Evolutionary conservation across 1,284 basidiomycete genomes (phyloP), one percentile per base, ranked within the genome.

Genomic region (Exobasidium rhododendri): DNA sequence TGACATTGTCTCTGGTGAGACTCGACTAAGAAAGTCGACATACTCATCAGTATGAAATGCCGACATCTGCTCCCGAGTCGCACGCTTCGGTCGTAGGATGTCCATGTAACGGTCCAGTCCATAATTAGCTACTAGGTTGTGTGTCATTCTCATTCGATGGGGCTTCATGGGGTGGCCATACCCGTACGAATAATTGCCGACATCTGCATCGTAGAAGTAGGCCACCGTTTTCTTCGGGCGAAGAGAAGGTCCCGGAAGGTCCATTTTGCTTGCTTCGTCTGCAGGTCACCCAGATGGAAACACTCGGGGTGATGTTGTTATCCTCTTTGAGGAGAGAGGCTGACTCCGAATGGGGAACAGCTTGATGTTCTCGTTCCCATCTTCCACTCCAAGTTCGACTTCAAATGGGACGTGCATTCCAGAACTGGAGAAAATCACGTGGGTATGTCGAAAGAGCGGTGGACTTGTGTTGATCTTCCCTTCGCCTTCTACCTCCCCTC

Each of bases 31-130:
- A 71, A 97, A 94, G 73, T 97, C 87, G 66, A 98, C 86, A 81
- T 97, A 97, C 83, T 98, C 94, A 82, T 98, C 94, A 11, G 94
- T 94, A 26, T 98, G 96, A 80, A 98, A 98, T 20, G 87, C 83
- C 3, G 91, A 89, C 89, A 98, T 91, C 53, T 87, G 85, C 73
- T 89, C 87, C 11, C 88, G 86, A 0, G 87, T 86, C 1, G 93
- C 90, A 45, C 92, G 85, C 77, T 86, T 87, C 1, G 96, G 89
- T 74, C 86, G 86, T 66, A 94, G 83, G 60, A 96, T 85, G 74
- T 94, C 88, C 92, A 97, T 94, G 81, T 89, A 87, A 65, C 87
- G 86, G 43, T 94, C 83, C 85, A 98, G 89, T 13, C 88, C 89
- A 72, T 97, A 97, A 56, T 91, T 90, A 30, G 88, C 85, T 53